These are phyloP conservation scores for Ogataea pini DNA, from an alignment of 805 yeast genomes.

Conservation along the genomic window DNA sequence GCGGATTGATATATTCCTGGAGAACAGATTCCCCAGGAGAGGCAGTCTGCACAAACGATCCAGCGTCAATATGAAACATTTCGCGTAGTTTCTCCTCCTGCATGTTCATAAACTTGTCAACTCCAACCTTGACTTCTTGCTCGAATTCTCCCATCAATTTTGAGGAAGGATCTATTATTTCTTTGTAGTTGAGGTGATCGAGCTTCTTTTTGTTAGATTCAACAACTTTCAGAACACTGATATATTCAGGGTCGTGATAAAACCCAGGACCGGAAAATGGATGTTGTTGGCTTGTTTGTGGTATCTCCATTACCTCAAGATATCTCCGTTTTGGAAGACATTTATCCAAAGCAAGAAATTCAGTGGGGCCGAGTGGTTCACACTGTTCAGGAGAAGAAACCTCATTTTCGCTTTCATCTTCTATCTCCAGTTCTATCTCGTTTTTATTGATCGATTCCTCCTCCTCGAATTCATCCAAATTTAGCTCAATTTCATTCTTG, in stretches of 20 bases:
- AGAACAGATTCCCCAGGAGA: conserved; percentile 13
- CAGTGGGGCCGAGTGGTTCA: conserved; percentile 32
- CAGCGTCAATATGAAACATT: conserved; percentile 18
- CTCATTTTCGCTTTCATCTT: conserved; percentile 16
- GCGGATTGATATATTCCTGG: conserved; percentile 29
- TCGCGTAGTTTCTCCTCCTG: conserved; percentile 7
- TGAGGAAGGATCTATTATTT: conserved; percentile 18
- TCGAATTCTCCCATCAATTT: conserved; percentile 17
- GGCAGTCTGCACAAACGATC: conserved; percentile 27
- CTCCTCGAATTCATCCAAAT: conserved; percentile 20
- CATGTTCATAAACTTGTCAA: conserved; percentile 10
- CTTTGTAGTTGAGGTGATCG: conserved; percentile 11
- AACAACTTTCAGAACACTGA: conserved; percentile 24
- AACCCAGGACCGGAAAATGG: conserved; percentile 27
- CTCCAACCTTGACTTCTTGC: conserved; percentile 14
- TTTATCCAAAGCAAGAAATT: conserved; percentile 82
- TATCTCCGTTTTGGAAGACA: conserved; percentile 67
- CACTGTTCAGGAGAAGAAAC: conserved; percentile 13
- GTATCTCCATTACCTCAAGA: conserved; percentile 52
- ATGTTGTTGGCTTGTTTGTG: conserved; percentile 25
- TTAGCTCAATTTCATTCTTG: conserved; percentile 34
- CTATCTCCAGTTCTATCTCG: conserved; percentile 13
- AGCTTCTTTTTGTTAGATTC: conserved; percentile 18
- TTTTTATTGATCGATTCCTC: not conserved
- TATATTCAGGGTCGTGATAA: conserved; percentile 41